Evolutionary conservation across 2,329 filamentous ascomycete genomes (phyloP), one percentile per base, ranked within the genome.

Genomic region (Cladosporium sp.): DNA sequence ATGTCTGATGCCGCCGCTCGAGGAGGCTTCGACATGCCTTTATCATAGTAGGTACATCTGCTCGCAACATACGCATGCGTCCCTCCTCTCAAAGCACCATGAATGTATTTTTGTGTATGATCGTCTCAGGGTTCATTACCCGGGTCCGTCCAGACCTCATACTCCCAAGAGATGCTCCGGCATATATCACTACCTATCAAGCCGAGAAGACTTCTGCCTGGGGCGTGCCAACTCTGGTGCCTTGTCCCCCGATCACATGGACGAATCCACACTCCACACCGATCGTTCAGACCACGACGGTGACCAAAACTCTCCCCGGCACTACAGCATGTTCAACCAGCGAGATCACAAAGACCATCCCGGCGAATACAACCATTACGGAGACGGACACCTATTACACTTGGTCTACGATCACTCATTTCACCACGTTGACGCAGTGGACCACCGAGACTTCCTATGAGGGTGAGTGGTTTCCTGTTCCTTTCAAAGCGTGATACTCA

Each of bases 321-420:
- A 48, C 25, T 4, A 54, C 48, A 4, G 17, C 50, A 15, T 58
- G 39, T 13, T 24, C 39, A 6, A 53, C 49, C 5, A 53, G 47
- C 15, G 45, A 34, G 7, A 42, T 58, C 20, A 58, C 56, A 5
- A 58, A 50, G 8, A 24, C 28, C 7, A 58, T 58, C 20, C 56
- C 56, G 8, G 25, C 37, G n/a, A 37, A 47, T 34, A 58, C 56
- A 20, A 58, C 56, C 8, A 47, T 57, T 34, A 49, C 44, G 12
- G 54, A 57, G 8, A 57, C 42, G 6, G 20, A 36, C 28, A 57
- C 44, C 6, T 57, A 57, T 34, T 57, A 57, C 2, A 57, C 54
- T 7, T 34, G 37, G n/a, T 53, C 56, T 4, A 58, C 49, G 5
- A n/a, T 37, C 37, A 37, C 49, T 6, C 6, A 37, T 1, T 37